Base-by-base conservation (phyloP, 2,329 filamentous ascomycete species). In the Phialocephala sp. region DNA sequence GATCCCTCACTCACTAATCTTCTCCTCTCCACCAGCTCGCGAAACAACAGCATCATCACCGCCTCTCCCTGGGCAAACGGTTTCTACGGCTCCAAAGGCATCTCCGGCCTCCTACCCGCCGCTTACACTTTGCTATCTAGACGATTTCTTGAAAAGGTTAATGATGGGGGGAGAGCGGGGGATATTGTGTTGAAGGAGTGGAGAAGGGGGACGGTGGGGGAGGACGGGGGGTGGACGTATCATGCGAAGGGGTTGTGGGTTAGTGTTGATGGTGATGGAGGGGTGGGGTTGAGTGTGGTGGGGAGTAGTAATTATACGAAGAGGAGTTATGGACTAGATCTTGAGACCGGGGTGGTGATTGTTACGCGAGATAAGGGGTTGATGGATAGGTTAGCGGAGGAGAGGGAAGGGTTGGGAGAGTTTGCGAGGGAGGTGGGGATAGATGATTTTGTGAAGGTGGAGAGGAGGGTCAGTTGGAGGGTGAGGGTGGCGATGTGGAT, bases 161-260 rank as follows among this genome's bases (percentile, higher is more conserved):
- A 67, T 1, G 67, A 66, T 59, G 59, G 65, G 6, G 82, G 84
- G 1, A 79, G 85, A 4, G 82, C 82, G 12, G 80, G 84, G 1
- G 83, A 84, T 11, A 90, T 97, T 35, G 79, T 86, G 3, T 82
- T 99, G 4, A 91, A 92, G 68, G 95, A 99, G 79, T 99, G 95
- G 95, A 87, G 90, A 8, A 84, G 85, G 55, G 95, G 95, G 9
- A 91, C 88, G 0, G 91, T 97, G 2, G 91, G 91, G 20, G 85
- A 93, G 72, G 88, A 91, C 0, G 92, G 83, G 0, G 94, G 93
- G 0, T 99, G 96, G 95, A 97, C 94, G 0, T 99, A 99, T 78
- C 95, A 99, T 74, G 95, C 95, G 57, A 99, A 99, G 79, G 95
- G 95, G 0, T 83, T 98, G 1, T 98, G 94, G 94, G 84, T 97